These are phyloP conservation scores for Diplodia corticola DNA, from an alignment of 2,329 filamentous ascomycete species.

Conservation along the genomic window DNA sequence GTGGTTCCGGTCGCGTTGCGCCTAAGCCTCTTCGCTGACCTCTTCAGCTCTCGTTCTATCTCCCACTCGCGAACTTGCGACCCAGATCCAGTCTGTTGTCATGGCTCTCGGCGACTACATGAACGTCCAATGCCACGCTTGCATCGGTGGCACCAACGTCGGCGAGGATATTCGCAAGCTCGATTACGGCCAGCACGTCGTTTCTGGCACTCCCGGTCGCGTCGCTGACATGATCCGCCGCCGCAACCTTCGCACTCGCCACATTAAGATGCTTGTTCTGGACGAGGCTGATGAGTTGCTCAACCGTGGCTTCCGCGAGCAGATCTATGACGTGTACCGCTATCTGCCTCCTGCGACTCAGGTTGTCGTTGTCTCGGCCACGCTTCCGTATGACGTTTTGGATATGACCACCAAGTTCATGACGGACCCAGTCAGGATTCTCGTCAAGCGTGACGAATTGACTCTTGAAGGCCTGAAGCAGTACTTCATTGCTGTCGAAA, in stretches of 20 bases:
- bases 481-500: slow-evolving; percentile 98
- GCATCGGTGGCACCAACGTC: slow-evolving; percentile 96
- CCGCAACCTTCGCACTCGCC: slow-evolving; percentile 68
- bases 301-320: slow-evolving; percentile 94
- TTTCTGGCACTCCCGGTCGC: slow-evolving; percentile 94
- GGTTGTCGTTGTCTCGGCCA: slow-evolving; percentile 97
- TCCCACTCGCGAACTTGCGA: slow-evolving; percentile 92
- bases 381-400: slow-evolving; percentile 93
- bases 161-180: slow-evolving; percentile 97
- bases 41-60: slow-evolving; percentile 79
- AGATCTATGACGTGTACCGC: slow-evolving; percentile 98
- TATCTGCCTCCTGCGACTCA: slow-evolving; percentile 95
- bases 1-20: background rate
- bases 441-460: slow-evolving; percentile 98
- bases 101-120: slow-evolving; percentile 99
- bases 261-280: slow-evolving; percentile 78
- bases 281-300: slow-evolving; percentile 78
- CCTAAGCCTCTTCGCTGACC: slow-evolving; percentile 25
- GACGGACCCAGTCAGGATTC: slow-evolving; percentile 93
- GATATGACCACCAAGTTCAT: slow-evolving; percentile 99
- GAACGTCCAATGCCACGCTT: slow-evolving; percentile 98
- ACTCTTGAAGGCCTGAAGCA: slow-evolving; percentile 97
- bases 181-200: slow-evolving; percentile 95
- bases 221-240: slow-evolving; percentile 84
- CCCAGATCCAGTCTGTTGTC: slow-evolving; percentile 96